Conservation (phyloP, 495 filamentous ascomycete genomes). For the Aspergillus ellipticus region DNA sequence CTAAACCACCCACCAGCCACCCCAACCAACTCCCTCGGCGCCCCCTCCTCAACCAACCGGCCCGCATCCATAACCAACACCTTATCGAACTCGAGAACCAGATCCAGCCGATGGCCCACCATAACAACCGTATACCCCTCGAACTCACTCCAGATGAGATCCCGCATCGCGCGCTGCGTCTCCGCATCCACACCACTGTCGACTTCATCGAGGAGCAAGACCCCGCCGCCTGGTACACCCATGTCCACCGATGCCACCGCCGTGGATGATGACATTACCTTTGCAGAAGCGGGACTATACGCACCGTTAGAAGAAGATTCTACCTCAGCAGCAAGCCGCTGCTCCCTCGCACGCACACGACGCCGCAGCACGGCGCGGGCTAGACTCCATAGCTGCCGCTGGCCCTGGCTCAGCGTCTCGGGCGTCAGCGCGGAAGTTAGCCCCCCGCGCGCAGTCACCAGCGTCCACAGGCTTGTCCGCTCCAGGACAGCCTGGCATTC, state of each 20-base stretch:
- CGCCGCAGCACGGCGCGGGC: slow-evolving; percentile 47
- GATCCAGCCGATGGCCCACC: slow-evolving; percentile 45
- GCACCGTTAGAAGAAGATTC: too few species aligned
- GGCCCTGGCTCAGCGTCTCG: slow-evolving; percentile 43
- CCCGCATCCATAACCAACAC: slow-evolving; percentile 42
- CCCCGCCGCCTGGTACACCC: slow-evolving; percentile 5
- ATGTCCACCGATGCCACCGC: too few species aligned
- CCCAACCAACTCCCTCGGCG: slow-evolving; percentile 22
- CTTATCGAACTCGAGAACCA: slow-evolving; percentile 44
- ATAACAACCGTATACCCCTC: slow-evolving; percentile 42
- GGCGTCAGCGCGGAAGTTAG: slow-evolving; percentile 36
- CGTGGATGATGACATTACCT: too few species aligned
- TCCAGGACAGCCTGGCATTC: slow-evolving; percentile 36
- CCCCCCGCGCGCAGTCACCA: slow-evolving; percentile 36
- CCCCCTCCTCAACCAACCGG: slow-evolving; percentile 38
- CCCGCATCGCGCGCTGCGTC: slow-evolving; percentile 42
- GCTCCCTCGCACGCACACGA: not conserved
- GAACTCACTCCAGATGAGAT: slow-evolving; percentile 42
- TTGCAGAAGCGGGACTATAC: too few species aligned
- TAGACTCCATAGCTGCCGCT: slow-evolving; percentile 53
- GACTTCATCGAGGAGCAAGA: slow-evolving; percentile 53
- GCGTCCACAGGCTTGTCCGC: slow-evolving; percentile 32
- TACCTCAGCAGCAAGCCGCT: too few species aligned
- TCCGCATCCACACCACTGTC: slow-evolving; percentile 45
- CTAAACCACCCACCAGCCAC: not conserved